A percentile compares a stretch with the other conserved stretches of the same genome.
These are phyloP conservation scores for Pythium sp. DNA, from an alignment of 352 stramenopile genomes.

Conservation along the genomic window DNA sequence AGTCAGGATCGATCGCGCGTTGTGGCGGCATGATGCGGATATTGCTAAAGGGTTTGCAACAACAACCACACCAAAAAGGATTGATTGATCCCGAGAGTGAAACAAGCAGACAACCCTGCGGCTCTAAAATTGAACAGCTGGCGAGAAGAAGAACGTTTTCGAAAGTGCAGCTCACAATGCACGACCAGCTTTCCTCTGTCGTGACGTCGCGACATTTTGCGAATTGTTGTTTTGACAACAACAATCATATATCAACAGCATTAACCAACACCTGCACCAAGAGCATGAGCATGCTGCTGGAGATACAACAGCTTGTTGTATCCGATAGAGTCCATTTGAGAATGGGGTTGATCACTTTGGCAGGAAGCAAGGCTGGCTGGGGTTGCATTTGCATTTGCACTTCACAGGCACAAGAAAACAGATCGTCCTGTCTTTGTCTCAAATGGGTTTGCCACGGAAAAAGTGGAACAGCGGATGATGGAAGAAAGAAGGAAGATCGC, in stretches of 20 bases:
- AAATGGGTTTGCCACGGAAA: background rate
- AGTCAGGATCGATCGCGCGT: background rate
- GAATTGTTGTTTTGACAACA: background rate
- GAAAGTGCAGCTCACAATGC: background rate
- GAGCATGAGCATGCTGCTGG: background rate
- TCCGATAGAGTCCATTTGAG: too few species aligned
- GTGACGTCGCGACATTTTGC: background rate
- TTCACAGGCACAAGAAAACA: background rate
- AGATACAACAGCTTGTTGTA: background rate
- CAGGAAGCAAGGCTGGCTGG: background rate
- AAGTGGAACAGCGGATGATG: background rate
- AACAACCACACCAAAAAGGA: background rate
- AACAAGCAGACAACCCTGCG: background rate
- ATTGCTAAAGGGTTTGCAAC: background rate
- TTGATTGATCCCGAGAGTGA: background rate
- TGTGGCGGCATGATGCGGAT: background rate
- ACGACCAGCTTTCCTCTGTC: background rate
- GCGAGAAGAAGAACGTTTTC: background rate
- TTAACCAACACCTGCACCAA: background rate
- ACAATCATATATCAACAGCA: background rate
- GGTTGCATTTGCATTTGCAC: background rate
- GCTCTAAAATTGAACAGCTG: constrained; percentile 7
- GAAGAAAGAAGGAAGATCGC: constrained; percentile 4
- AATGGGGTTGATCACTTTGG: too few species aligned
- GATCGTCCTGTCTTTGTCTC: constrained; percentile 4